These are phyloP conservation scores for Protea cynaroides DNA, from an alignment of 164 flowering plant genomes.

Conservation along the genomic window DNA sequence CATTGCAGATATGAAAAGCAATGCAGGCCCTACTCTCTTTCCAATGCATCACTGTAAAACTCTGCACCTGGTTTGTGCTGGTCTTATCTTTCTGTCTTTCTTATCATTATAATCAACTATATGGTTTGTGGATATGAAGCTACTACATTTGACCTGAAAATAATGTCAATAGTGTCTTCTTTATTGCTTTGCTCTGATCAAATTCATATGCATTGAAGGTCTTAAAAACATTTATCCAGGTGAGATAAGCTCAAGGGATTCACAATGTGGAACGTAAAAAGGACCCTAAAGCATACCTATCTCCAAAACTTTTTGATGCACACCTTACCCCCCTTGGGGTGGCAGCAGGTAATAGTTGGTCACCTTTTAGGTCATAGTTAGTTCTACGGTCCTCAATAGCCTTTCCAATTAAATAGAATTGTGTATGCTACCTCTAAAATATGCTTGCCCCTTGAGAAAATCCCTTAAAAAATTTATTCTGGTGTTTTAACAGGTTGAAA, in stretches of 20 bases:
- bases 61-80: conserved; percentile 51
- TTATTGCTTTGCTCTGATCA: no score
- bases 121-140: conserved; percentile 10
- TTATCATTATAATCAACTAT: neutral
- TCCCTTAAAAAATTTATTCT: neutral
- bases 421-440: neutral
- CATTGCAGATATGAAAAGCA: conserved; percentile 40
- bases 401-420: neutral
- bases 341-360: conserved; percentile 62
- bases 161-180: no score
- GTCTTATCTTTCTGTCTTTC: conserved; percentile 4
- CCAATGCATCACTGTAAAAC: conserved; percentile 67
- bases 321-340: conserved; percentile 78
- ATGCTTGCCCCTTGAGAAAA: neutral
- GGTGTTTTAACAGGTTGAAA: conserved; percentile 57
- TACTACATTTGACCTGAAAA: neutral
- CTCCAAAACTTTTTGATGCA: conserved; percentile 69
- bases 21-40: conserved; percentile 36
- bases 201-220: no score
- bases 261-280: conserved; percentile 88
- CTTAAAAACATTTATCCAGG: conserved; percentile 30
- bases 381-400: neutral
- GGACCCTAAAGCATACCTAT: conserved; percentile 41
- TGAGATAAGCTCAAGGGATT: conserved; percentile 91
- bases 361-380: neutral